Conservation (phyloP, 1,284 basidiomycete genomes). For the Cutaneotrichosporon sp. region DNA sequence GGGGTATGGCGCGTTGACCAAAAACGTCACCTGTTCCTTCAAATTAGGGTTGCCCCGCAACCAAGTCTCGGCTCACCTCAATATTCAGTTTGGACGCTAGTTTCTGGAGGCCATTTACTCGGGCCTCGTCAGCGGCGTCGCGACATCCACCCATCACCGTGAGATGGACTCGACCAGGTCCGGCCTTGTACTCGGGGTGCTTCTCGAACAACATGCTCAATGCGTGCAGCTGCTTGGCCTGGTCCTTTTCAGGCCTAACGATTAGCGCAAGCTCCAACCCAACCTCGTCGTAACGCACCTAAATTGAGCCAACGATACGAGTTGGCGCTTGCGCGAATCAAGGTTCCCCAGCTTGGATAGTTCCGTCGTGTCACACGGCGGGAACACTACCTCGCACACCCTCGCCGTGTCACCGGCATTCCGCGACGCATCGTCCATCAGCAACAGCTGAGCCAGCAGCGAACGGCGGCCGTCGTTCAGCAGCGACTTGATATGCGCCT, state of each 20-base stretch:
- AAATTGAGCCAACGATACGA: conserved; percentile 89
- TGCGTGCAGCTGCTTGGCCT: conserved; percentile 73
- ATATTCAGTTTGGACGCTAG: conserved; percentile 67
- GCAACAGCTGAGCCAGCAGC: conserved; percentile 34
- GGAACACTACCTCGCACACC: conserved; percentile 67
- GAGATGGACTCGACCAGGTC: conserved; percentile 31
- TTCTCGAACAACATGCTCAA: conserved; percentile 63
- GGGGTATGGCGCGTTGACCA: conserved; percentile 78
- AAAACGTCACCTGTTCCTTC: conserved; percentile 70
- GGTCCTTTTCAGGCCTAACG: conserved; percentile 83
- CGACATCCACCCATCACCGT: conserved; percentile 77
- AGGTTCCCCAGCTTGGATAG: conserved; percentile 65
- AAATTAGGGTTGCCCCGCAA: conserved; percentile 7
- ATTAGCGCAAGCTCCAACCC: conserved; percentile 3
- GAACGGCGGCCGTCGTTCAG: conserved; percentile 51
- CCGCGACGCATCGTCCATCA: conserved; percentile 37
- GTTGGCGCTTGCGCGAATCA: conserved; percentile 62
- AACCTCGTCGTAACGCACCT: conserved; percentile 58
- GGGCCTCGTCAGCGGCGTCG: conserved; percentile 68
- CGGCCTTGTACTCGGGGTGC: conserved; percentile 60
- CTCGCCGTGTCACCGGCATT: conserved; percentile 14
- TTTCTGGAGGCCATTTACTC: conserved; percentile 64
- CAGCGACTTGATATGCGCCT: conserved; percentile 74
- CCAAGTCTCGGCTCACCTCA: conserved; percentile 56
- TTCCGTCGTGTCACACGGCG: conserved; percentile 83